These are phyloP conservation scores for Oenanthe javanica DNA, from an alignment of 140 eudicot genomes.

Conservation along the genomic window DNA sequence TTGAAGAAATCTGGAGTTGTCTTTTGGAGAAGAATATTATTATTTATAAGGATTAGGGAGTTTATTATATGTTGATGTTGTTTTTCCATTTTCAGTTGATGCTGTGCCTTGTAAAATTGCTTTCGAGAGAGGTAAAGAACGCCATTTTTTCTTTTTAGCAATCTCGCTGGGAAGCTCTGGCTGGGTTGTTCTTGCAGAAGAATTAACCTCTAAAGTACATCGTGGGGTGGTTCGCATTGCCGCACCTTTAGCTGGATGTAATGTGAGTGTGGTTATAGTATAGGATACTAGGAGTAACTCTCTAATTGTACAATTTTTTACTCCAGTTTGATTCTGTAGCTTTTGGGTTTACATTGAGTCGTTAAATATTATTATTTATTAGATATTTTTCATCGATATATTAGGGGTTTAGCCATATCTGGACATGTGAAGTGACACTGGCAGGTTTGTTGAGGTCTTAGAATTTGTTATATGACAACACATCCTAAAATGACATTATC, in stretches of 20 bases:
- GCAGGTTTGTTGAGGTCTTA: background rate
- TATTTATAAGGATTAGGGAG: background rate
- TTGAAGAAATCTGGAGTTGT: background rate
- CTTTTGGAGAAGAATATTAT: background rate
- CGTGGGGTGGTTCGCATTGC: slow-evolving; percentile 67
- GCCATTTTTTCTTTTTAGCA: slow-evolving; percentile 66
- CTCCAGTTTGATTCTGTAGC: background rate
- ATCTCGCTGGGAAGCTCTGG: slow-evolving; percentile 70
- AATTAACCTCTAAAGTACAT: slow-evolving; percentile 36
- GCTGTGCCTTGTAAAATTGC: slow-evolving; percentile 94
- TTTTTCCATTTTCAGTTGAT: slow-evolving; percentile 49
- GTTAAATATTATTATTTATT: background rate
- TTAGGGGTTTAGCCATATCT: background rate
- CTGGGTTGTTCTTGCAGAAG: slow-evolving; percentile 88
- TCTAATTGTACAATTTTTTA: background rate
- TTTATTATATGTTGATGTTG: background rate
- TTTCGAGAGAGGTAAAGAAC: slow-evolving; percentile 95
- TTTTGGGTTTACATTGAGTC: background rate
- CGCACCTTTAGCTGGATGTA: slow-evolving; percentile 92
- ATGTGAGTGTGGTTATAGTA: slow-evolving; percentile 34
- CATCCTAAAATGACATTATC: background rate
- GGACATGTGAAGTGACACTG: background rate
- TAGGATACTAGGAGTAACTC: background rate
- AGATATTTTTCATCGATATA: background rate
- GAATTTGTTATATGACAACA: background rate